Percentiles rank a stretch among this genome's conserved stretches.
Evolutionary conservation across 2,329 filamentous ascomycete genomes (phyloP).

Genomic region (Parafenestella ontariensis): DNA sequence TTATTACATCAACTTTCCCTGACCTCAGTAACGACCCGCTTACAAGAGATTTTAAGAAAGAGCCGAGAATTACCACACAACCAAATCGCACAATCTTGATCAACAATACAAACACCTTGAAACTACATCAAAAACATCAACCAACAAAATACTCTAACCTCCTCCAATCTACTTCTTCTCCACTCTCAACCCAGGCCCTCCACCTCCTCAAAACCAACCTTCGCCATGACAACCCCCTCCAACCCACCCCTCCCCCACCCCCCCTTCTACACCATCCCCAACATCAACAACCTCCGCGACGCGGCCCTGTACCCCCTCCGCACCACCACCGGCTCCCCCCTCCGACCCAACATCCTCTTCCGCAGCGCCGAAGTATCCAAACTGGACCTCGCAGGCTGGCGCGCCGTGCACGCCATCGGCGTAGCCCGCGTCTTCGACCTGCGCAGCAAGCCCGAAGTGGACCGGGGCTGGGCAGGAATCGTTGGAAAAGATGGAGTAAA

Average conservation of each 20-base stretch:
- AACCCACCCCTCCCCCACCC: slow-evolving; percentile 25
- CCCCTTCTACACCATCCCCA: slow-evolving; percentile 44
- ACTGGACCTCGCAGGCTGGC: slow-evolving; percentile 30
- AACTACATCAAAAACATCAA: too few relatives aligned
- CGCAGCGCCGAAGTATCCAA: slow-evolving; percentile 69
- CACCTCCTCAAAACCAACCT: too few relatives aligned
- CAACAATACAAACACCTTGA: too few relatives aligned
- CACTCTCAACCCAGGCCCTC: background rate
- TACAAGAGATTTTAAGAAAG: too few relatives aligned
- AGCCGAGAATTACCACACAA: too few relatives aligned
- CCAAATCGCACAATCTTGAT: too few relatives aligned
- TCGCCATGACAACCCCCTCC: background rate
- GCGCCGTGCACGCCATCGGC: slow-evolving; percentile 54
- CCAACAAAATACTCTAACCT: background rate
- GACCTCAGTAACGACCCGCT: too few relatives aligned
- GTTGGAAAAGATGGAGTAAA: slow-evolving; percentile 36
- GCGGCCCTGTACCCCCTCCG: slow-evolving; percentile 32
- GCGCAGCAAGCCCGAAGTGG: slow-evolving; percentile 67
- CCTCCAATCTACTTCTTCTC: background rate
- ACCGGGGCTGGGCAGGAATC: slow-evolving; percentile 42
- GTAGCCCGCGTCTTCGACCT: slow-evolving; percentile 74
- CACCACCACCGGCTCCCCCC: slow-evolving; percentile 39
- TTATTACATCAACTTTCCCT: too few relatives aligned
- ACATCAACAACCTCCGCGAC: slow-evolving; percentile 47
- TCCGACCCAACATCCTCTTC: slow-evolving; percentile 66